Evolutionary conservation across 2,329 filamentous ascomycete species (phyloP), one percentile per base, ranked within the genome.

Genomic region (Exophiala spinifera): DNA sequence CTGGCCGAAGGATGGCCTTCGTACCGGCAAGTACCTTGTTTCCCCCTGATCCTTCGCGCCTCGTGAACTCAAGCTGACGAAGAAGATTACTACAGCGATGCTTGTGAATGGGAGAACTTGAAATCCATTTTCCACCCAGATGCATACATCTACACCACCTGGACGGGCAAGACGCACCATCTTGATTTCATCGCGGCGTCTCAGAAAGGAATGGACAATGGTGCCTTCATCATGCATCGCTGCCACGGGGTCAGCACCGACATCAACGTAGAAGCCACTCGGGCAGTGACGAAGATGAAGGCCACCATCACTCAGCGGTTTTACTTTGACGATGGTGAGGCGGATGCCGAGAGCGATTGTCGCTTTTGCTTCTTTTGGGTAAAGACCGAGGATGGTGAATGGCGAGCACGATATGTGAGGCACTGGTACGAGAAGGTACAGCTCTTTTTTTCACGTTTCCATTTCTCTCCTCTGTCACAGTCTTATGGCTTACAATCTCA

Each of bases 151-250:
- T 79, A 78, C 64, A 79, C 77, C 0, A 77, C 76, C 8, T 80
- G 76, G 77, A 74, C 76, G 0, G 76, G 76, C 2, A 69, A 72
- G 5, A 73, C 73, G 0, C 61, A 66, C 14, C 69, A 71, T 54
- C 58, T 66, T 1, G 71, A 72, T 53, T 79, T 80, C 65, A 79
- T 80, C 60, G 58, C 67, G 19, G 72, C 76, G 45, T 81, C 78
- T 11, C 74, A 79, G 59, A 66, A 69, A 7, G 79, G 78, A 52
- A 79, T 80, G 66, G 68, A 74, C 20, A 69, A 70, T 10, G 78
- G 79, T 17, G 78, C 74, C 49, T 81, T 80, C 68, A 82, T 82
- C 67, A 79, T 80, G 77, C 79, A 82, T 63, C 78, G 79, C 53
- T 76, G 78, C 61, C 77, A 74, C 64, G 76, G 76, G 17, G 77